phyloP scores from a whole-genome alignment of 495 filamentous ascomycete species.

The Podospora didyma region DNA sequence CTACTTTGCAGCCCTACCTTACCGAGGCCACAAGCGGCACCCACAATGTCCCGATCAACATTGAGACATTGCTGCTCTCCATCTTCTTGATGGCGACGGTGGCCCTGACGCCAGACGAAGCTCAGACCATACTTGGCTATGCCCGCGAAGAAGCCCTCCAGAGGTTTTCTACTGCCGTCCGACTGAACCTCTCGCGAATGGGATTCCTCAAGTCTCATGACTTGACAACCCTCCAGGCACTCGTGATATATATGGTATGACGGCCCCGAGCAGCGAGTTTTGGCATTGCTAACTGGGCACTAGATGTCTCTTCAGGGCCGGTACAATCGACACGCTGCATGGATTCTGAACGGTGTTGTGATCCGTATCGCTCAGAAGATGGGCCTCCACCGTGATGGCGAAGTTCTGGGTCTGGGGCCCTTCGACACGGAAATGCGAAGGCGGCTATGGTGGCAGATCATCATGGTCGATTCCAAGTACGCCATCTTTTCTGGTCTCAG shows the following conservation, averaged over 20 bases:
- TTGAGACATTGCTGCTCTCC: conserved; percentile 49
- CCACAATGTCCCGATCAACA: conserved; percentile 39
- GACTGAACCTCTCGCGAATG: conserved; percentile 44
- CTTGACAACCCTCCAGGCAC: conserved; percentile 50
- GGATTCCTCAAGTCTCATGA: conserved; percentile 50
- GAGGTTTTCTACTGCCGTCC: conserved; percentile 39
- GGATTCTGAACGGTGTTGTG: conserved; percentile 52
- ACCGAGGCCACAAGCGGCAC: conserved; percentile 38
- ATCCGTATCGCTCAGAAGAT: conserved; percentile 68
- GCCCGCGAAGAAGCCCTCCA: conserved; percentile 36
- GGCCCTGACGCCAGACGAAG: conserved; percentile 47
- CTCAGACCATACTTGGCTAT: conserved; percentile 42
- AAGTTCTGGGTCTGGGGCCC: conserved; percentile 58
- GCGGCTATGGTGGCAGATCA: conserved; percentile 70
- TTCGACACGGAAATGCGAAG: conserved; percentile 67
- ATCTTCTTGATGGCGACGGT: conserved; percentile 50
- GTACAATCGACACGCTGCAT: conserved; percentile 47
- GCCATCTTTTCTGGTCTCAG: conserved; percentile 62
- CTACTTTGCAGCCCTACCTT: conserved; percentile 53
- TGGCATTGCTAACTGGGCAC: conserved; percentile 11
- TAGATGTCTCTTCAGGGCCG: conserved; percentile 48
- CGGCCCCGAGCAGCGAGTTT: background rate
- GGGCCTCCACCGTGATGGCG: conserved; percentile 69
- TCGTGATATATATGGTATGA: conserved; percentile 50
- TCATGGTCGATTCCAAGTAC: conserved; percentile 57